Evolutionary conservation across 2,329 filamentous ascomycete species (phyloP).

Genomic region (Epichloe amarillans): DNA sequence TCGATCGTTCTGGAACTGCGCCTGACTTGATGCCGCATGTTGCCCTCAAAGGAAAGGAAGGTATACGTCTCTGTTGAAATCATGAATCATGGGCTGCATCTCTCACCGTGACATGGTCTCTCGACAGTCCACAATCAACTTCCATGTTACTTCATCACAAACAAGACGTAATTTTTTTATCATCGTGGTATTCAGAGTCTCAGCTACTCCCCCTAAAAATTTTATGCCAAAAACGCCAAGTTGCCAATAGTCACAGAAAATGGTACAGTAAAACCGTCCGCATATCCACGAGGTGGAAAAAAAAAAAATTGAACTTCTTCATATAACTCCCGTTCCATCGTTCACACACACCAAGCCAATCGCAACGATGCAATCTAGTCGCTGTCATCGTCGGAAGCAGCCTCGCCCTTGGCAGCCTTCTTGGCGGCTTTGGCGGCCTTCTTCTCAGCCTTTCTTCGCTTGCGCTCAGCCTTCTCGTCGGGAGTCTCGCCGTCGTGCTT

Average conservation of each 20-base stretch:
- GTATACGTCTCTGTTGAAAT: too few species aligned
- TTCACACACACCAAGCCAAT: background rate
- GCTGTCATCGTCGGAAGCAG: conserved; percentile 32
- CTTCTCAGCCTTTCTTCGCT: conserved; percentile 47
- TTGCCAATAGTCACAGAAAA: conserved; percentile 9
- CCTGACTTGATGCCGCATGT: too few species aligned
- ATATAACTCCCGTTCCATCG: conserved; percentile 1
- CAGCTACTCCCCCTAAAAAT: conserved; percentile 6
- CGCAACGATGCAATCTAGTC: conserved; percentile 3
- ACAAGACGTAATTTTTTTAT: too few species aligned
- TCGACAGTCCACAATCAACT: too few species aligned
- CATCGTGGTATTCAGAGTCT: background rate
- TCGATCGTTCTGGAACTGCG: too few species aligned
- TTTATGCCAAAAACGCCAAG: conserved; percentile 13
- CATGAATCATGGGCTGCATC: too few species aligned
- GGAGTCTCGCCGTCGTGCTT: conserved; percentile 68
- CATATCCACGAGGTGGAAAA: conserved; percentile 7
- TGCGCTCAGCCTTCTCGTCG: conserved; percentile 51
- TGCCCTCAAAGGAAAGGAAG: too few species aligned
- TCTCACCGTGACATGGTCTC: too few species aligned
- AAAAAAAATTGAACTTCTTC: background rate
- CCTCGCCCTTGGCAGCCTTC: conserved; percentile 38
- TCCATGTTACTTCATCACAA: too few species aligned
- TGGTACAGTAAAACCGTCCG: conserved; percentile 11
- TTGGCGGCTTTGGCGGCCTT: conserved; percentile 44